These are phyloP conservation scores for Diplocarpon rosae DNA, from an alignment of 2,329 filamentous ascomycete species.

Conservation along the genomic window DNA sequence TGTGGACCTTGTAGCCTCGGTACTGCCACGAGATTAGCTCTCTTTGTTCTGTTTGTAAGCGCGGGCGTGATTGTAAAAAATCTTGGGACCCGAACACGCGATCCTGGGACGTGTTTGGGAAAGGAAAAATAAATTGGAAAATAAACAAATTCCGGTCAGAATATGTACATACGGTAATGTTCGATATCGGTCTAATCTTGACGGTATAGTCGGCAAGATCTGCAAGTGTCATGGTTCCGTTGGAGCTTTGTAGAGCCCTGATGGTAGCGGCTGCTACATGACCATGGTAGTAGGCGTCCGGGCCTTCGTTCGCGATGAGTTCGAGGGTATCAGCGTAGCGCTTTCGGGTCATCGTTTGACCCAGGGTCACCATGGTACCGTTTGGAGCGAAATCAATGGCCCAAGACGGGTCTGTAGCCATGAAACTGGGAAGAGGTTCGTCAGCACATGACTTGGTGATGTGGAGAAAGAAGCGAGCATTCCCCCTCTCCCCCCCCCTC, in stretches of 20 bases:
- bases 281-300: conserved; percentile 64
- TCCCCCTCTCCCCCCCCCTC: no score
- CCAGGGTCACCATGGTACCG: conserved; percentile 58
- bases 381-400: conserved; percentile 82
- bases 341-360: conserved; percentile 69
- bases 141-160: no score
- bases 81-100: no score
- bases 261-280: conserved; percentile 66
- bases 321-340: conserved; percentile 74
- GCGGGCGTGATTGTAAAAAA: no score
- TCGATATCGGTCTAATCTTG: conserved; percentile 50
- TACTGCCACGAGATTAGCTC: conserved; percentile 30
- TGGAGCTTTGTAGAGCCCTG: conserved; percentile 50
- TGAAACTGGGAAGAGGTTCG: conserved; percentile 54
- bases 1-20: conserved; percentile 58
- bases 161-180: conserved; percentile 33
- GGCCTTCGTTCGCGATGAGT: conserved; percentile 60
- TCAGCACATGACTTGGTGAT: conserved; percentile 13
- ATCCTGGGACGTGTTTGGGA: no score
- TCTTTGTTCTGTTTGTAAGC: no score
- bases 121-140: no score
- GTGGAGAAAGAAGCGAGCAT: no score
- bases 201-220: conserved; percentile 68
- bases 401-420: conserved; percentile 54
- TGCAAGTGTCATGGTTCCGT: conserved; percentile 76